Evolutionary conservation across 2,329 filamentous ascomycete genomes (phyloP), one percentile per base, ranked within the genome.

Genomic region (Elsinoe arachidis): DNA sequence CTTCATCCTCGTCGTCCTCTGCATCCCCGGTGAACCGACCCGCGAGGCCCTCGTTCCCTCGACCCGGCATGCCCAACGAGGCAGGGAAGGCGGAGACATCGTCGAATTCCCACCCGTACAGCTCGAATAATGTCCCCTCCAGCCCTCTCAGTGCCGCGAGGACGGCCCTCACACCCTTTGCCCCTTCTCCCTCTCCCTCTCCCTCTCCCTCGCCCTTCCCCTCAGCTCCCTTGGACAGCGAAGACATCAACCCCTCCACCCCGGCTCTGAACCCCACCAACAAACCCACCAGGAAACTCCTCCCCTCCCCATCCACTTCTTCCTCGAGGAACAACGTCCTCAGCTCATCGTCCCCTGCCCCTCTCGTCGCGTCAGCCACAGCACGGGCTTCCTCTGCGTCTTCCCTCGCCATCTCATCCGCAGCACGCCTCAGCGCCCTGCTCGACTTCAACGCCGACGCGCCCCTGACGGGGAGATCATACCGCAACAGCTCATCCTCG

Each of bases 1-100:
- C 78, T 68, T 85, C 82, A 53, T 85, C 82, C 17, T 84, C 81
- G 63, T 81, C 80, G 44, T 83, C 81, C 38, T 72, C 54, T 10
- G 3, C 33, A 5, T 43, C 38, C 2, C 17, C 14, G 70, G 12
- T 73, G 76, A 17, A 72, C 71, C 61, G 3, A 11, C 30, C 39
- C 15, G 12, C 9, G 5, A 6, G 5, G 2, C 2, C 34, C 9
- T 38, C 17, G 17, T 47, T 5, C 43, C 19, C 19, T 4, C 7
- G 26, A 2, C 26, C 26, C 26, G 9, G 15, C 11, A 33, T n/a
- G 5, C 26, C 33, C 11, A 14, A 35, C 12, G 4, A 11, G 41
- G 4, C 80, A 70, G 15, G 2, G 72, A 5, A 43, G 14, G 5
- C 3, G 7, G 5, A 2, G 5, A 9, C 71, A 52, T 74, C 76